phyloP scores from a whole-genome alignment of 108 stramenopile genomes.

The Discostella pseudostelligera region DNA sequence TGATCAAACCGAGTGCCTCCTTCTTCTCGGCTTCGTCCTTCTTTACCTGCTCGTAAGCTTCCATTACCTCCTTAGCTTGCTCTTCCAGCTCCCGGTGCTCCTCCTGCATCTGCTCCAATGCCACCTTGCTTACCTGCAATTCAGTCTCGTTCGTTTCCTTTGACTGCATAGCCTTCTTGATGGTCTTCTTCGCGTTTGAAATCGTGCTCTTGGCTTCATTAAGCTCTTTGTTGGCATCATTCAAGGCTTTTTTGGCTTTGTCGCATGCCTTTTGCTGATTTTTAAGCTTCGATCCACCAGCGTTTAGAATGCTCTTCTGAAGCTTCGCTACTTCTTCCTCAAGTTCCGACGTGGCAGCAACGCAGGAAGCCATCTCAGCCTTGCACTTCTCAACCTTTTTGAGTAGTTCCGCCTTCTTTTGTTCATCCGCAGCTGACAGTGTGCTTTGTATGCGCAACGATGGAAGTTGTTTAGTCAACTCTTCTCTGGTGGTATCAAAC shows the following conservation, averaged over 20 bases:
- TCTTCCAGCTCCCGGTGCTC: constrained; percentile 69
- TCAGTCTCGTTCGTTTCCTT: constrained; percentile 55
- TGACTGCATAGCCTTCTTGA: constrained; percentile 61
- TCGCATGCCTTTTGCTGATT: constrained; percentile 80
- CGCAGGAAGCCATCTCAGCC: constrained; percentile 73
- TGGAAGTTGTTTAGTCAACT: constrained; percentile 78
- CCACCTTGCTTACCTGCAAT: constrained; percentile 43
- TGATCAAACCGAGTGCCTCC: constrained; percentile 55
- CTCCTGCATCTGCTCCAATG: constrained; percentile 56
- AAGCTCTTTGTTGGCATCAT: constrained; percentile 64
- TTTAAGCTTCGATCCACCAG: constrained; percentile 88
- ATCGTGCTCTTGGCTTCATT: constrained; percentile 78
- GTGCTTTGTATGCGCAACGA: constrained; percentile 68
- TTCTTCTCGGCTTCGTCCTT: constrained; percentile 68
- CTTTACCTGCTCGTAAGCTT: constrained; percentile 77
- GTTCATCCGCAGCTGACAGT: constrained; percentile 64
- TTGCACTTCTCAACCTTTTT: constrained; percentile 67
- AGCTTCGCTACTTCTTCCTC: constrained; percentile 77
- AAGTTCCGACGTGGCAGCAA: constrained; percentile 58
- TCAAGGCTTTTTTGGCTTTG: constrained; percentile 55
- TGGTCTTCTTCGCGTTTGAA: constrained; percentile 58
- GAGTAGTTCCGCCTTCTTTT: constrained; percentile 58
- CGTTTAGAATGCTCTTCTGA: constrained; percentile 86
- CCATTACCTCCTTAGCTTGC: constrained; percentile 63
- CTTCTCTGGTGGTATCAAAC: constrained; percentile 79